These are phyloP conservation scores for Cryphonectria carpinicola DNA, from an alignment of 2,329 filamentous ascomycete species.

Conservation along the genomic window DNA sequence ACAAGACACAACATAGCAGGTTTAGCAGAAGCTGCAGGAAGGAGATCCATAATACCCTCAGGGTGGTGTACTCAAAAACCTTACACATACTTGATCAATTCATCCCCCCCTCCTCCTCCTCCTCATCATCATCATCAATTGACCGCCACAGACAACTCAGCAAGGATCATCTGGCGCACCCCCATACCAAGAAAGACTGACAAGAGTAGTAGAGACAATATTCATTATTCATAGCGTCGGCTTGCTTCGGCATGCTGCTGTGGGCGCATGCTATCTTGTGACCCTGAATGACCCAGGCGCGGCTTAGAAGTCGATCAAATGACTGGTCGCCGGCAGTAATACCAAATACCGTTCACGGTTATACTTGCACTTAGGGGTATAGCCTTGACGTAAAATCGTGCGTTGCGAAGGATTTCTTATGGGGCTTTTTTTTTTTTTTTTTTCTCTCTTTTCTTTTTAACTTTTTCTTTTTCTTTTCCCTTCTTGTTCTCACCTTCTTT, in stretches of 20 bases:
- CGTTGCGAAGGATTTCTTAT: background rate
- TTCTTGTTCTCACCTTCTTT: background rate
- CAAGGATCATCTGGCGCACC: background rate
- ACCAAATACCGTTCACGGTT: conserved; percentile 37
- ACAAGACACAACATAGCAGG: background rate
- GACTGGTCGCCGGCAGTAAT: conserved; percentile 20
- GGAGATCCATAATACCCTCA: background rate
- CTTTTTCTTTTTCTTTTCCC: background rate
- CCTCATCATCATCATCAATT: background rate
- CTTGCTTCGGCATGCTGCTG: conserved; percentile 24
- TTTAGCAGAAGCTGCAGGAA: background rate
- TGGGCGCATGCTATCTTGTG: conserved; percentile 22
- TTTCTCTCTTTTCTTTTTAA: background rate
- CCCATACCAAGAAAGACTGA: background rate
- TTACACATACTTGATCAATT: background rate
- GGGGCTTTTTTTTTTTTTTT: background rate
- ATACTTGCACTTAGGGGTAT: conserved; percentile 64
- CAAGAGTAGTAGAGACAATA: background rate
- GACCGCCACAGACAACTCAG: background rate
- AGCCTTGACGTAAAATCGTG: conserved; percentile 36
- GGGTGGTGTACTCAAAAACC: background rate
- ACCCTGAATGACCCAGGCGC: conserved; percentile 8
- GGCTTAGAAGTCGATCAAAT: conserved; percentile 10
- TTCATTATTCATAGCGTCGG: conserved; percentile 29
- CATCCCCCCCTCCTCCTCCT: too few relatives aligned